Evolutionary conservation across 1,284 basidiomycete species (phyloP).

Genomic region (Apiotrichum montevideense): DNA sequence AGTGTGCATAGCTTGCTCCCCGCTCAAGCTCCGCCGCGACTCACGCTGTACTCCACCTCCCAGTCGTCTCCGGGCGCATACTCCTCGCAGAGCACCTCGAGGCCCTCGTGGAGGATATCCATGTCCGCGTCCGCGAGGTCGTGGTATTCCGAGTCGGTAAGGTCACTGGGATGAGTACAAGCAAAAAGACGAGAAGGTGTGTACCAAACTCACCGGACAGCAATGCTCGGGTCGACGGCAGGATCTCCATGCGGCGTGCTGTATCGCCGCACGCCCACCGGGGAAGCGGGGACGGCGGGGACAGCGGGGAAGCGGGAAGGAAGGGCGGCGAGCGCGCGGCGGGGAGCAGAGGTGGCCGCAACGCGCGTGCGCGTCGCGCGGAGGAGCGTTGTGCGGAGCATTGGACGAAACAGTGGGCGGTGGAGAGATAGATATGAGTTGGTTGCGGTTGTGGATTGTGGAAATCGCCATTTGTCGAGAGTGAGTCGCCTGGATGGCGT

Average conservation of each 20-base stretch:
- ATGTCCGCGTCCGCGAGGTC: constrained; percentile 71
- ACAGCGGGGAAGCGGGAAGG: background rate
- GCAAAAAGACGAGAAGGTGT: too few species aligned
- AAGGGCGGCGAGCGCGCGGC: background rate
- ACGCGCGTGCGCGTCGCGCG: too few species aligned
- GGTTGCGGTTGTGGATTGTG: too few species aligned
- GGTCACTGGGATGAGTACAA: constrained; percentile 10
- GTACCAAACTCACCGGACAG: too few species aligned
- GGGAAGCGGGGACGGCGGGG: background rate
- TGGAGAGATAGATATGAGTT: too few species aligned
- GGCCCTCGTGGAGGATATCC: constrained; percentile 68
- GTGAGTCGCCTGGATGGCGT: too few species aligned
- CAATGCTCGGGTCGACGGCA: constrained; percentile 10
- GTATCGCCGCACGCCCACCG: background rate
- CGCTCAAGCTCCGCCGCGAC: constrained; percentile 47
- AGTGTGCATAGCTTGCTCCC: too few species aligned
- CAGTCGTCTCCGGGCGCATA: constrained; percentile 52
- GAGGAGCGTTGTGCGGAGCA: too few species aligned
- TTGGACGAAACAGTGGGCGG: too few species aligned
- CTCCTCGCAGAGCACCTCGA: constrained; percentile 72
- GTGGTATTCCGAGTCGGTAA: constrained; percentile 57
- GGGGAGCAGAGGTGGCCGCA: too few species aligned
- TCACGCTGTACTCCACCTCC: constrained; percentile 91
- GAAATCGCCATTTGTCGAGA: too few species aligned
- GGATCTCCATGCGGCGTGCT: constrained; percentile 17